These are phyloP conservation scores for Copromyces sp. DNA, from an alignment of 495 filamentous ascomycete genomes.

Conservation along the genomic window DNA sequence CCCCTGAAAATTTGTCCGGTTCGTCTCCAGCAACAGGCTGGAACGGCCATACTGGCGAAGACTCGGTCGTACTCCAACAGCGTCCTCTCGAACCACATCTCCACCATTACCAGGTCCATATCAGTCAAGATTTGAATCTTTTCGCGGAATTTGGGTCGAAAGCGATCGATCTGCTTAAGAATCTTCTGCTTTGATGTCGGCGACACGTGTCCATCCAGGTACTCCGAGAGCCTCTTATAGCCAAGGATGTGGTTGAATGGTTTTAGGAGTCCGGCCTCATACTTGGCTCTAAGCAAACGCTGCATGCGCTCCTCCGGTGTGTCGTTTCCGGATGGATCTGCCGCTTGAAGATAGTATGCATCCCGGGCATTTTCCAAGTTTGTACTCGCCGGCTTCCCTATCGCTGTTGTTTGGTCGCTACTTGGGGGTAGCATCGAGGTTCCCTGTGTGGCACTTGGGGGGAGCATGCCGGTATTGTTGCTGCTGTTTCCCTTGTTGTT, in stretches of 20 bases:
- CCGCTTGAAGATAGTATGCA: constrained; percentile 95
- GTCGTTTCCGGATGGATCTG: constrained; percentile 86
- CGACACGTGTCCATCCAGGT: constrained; percentile 82
- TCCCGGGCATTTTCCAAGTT: constrained; percentile 69
- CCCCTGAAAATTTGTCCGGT: constrained; percentile 97
- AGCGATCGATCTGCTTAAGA: constrained; percentile 77
- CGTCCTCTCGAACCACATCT: constrained; percentile 96
- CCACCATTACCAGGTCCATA: constrained; percentile 83
- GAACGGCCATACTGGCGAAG: constrained; percentile 97
- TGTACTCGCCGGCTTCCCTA: constrained; percentile 47
- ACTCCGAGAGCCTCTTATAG: constrained; percentile 75
- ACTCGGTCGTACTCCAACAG: constrained; percentile 97
- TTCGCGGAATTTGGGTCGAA: constrained; percentile 91
- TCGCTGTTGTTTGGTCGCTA: constrained; percentile 42
- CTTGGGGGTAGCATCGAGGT: constrained; percentile 37
- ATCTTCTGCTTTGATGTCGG: constrained; percentile 76
- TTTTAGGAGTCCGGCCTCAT: constrained; percentile 85
- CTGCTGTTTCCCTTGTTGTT: constrained; percentile 17
- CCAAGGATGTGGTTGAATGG: constrained; percentile 98
- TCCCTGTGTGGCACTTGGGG: constrained; percentile 28
- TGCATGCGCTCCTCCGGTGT: constrained; percentile 92
- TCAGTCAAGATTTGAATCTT: constrained; percentile 85
- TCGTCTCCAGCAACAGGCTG: constrained; percentile 92
- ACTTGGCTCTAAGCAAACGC: constrained; percentile 87
- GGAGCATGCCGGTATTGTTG: constrained; percentile 29